Conservation (phyloP, 306 rosid species). For the Vicia sativa region DNA sequence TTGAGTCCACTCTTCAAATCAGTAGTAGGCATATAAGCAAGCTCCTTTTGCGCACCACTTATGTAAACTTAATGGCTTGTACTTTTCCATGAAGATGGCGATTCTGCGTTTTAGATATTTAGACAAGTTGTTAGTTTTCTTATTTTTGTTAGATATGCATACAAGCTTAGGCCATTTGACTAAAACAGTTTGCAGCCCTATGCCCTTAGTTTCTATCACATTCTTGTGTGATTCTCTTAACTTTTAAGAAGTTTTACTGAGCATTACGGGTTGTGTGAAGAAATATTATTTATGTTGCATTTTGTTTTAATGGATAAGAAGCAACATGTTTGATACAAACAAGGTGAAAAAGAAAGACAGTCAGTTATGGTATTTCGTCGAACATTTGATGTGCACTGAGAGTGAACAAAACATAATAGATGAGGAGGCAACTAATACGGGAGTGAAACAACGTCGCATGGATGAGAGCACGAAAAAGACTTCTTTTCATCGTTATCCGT, state of each 20-base stretch:
- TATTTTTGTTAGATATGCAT: slow-evolving; percentile 7
- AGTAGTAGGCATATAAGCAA: slow-evolving; percentile 58
- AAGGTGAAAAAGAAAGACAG: too few relatives aligned
- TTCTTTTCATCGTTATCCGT: too few relatives aligned
- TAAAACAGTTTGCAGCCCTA: slow-evolving; percentile 17
- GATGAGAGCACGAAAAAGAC: too few relatives aligned
- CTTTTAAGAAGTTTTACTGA: not conserved
- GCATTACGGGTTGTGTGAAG: not conserved
- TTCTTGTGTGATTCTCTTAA: not conserved
- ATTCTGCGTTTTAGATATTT: slow-evolving; percentile 3
- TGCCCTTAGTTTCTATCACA: slow-evolving; percentile 24
- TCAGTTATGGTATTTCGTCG: too few relatives aligned
- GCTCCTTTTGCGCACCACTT: slow-evolving; percentile 57
- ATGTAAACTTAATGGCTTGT: slow-evolving; percentile 51
- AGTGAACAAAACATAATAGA: too few relatives aligned
- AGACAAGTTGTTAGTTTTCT: not conserved
- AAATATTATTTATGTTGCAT: not conserved
- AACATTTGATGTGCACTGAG: too few relatives aligned
- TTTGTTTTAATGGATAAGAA: not conserved
- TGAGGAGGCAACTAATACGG: too few relatives aligned
- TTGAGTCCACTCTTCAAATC: slow-evolving; percentile 62
- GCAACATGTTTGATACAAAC: not conserved
- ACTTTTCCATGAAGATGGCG: not conserved
- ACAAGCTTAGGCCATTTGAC: slow-evolving; percentile 18
- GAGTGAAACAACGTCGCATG: too few relatives aligned